A percentile compares a stretch with the other conserved stretches of the same genome.
Evolutionary conservation across 2,329 filamentous ascomycete genomes (phyloP).

Genomic region (Colletotrichum cordylinicola): DNA sequence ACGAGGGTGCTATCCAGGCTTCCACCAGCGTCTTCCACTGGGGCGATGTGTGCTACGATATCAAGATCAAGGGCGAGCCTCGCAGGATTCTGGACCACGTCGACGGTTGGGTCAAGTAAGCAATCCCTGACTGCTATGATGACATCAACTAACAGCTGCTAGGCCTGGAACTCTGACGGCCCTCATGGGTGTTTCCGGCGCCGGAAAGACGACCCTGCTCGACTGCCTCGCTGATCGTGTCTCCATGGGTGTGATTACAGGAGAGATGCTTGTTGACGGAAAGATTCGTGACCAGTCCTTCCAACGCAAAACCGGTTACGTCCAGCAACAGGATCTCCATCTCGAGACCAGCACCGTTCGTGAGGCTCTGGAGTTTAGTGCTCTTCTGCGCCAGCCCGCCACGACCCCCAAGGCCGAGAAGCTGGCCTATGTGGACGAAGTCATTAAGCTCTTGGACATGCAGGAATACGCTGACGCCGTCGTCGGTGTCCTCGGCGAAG

Average conservation of each 20-base stretch:
- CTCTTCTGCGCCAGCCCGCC: slow-evolving; percentile 69
- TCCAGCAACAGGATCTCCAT: slow-evolving; percentile 65
- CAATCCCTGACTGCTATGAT: too few relatives aligned
- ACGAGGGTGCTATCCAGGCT: slow-evolving; percentile 24
- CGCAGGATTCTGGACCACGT: slow-evolving; percentile 70
- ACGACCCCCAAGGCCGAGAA: slow-evolving; percentile 46
- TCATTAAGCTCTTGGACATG: slow-evolving; percentile 41
- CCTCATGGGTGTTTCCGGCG: slow-evolving; percentile 51
- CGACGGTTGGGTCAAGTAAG: slow-evolving; percentile 75
- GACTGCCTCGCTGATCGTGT: slow-evolving; percentile 67
- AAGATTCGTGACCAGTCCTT: slow-evolving; percentile 67
- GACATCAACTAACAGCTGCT: not conserved
- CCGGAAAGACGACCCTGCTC: slow-evolving; percentile 60
- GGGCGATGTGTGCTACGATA: slow-evolving; percentile 73
- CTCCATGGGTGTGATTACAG: slow-evolving; percentile 71
- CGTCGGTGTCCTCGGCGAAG: slow-evolving; percentile 71
- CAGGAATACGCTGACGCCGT: slow-evolving; percentile 74
- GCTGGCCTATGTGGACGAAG: slow-evolving; percentile 32
- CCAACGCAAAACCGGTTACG: slow-evolving; percentile 73
- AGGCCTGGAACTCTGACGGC: slow-evolving; percentile 62
- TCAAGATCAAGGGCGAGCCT: slow-evolving; percentile 66
- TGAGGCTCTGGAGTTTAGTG: slow-evolving; percentile 71
- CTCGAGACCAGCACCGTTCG: slow-evolving; percentile 49
- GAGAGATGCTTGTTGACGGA: slow-evolving; percentile 73
- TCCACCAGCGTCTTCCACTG: slow-evolving; percentile 73